phyloP scores from a whole-genome alignment of 345 rosid genomes.

The Citrus mangshanensis region DNA sequence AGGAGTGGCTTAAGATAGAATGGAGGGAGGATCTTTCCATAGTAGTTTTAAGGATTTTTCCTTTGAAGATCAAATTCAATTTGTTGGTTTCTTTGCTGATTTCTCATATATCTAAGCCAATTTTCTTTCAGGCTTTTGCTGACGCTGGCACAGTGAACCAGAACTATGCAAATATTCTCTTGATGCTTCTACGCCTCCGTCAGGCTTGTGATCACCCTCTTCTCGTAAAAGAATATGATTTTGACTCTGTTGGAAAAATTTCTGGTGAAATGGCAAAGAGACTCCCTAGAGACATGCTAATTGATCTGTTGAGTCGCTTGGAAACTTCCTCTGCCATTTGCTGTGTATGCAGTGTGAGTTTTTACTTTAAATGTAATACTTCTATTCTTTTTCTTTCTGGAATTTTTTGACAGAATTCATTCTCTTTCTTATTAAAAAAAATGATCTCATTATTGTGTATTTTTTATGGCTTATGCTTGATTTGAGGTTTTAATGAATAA shows the following conservation, averaged over 20 bases:
- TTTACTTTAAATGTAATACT: background rate
- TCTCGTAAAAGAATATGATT: constrained; percentile 60
- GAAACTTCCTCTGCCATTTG: constrained; percentile 65
- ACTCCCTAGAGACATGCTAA: constrained; percentile 51
- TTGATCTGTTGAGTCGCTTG: constrained; percentile 45
- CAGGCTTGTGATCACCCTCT: constrained; percentile 97
- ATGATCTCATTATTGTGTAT: background rate
- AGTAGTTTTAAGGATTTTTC: background rate
- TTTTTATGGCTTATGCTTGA: background rate
- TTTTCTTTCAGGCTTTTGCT: constrained; percentile 67
- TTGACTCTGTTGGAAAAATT: constrained; percentile 59
- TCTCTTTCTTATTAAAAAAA: background rate
- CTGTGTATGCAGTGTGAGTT: constrained; percentile 64
- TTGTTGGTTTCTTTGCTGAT: constrained; percentile 10
- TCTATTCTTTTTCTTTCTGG: background rate
- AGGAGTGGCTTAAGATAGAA: background rate
- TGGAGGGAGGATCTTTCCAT: background rate
- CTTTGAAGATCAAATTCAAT: constrained; percentile 6
- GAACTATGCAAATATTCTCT: constrained; percentile 93
- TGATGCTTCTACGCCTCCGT: constrained; percentile 94
- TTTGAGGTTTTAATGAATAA: background rate
- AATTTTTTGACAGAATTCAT: background rate
- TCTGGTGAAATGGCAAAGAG: constrained; percentile 65
- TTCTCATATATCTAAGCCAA: constrained; percentile 3
- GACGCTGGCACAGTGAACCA: constrained; percentile 92